Evolutionary conservation across 805 yeast species (phyloP), one percentile per base, ranked within the genome.

Genomic region (Kodamaea leandrae): DNA sequence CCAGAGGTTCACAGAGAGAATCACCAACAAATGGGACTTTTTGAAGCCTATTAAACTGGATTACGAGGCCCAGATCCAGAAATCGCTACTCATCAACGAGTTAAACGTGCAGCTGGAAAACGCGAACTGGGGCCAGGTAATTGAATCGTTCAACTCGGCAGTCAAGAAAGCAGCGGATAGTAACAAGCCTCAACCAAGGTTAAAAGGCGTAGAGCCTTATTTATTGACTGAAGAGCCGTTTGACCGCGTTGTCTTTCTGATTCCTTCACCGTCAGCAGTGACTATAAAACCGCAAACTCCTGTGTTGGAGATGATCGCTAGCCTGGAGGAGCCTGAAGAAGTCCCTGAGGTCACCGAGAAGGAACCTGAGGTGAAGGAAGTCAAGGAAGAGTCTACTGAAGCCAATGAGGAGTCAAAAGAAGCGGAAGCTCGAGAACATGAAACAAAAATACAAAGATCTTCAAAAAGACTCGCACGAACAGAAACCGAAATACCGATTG

Each of bases 131-230:
- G 46, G 54, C 2, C 47, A 61, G 16, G 50, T 64, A 1, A 53
- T 63, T 5, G 60, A 61, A 6, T 45, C 62, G 10, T 46, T 68
- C 5, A 70, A 68, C 21, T 50, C 52, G 7, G 68, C 64, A 32
- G 51, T 73, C 15, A 58, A 61, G 16, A 48, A 48, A 3, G 34
- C 23, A 3, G 66, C 62, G 19, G 68, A 63, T 32, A 60, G 64
- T 48, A 65, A 62, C 7, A 63, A 61, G 36, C 44, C 5, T 36
- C 35, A 77, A 3, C 74, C 68, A 44, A 74, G 70, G 32, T 52
- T 70, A 4, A 76, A 64, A 48, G 55, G 64, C 23, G 55, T 69
- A 21, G 87, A 82, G 48, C 72, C 77, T 0, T 82, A 83, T 48
- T 50, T 63, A 10, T 64, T 77, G 20, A 64, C 77, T 0, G 78